phyloP scores from a whole-genome alignment of 2,329 filamentous ascomycete genomes.

The Hypoxylon sp. region DNA sequence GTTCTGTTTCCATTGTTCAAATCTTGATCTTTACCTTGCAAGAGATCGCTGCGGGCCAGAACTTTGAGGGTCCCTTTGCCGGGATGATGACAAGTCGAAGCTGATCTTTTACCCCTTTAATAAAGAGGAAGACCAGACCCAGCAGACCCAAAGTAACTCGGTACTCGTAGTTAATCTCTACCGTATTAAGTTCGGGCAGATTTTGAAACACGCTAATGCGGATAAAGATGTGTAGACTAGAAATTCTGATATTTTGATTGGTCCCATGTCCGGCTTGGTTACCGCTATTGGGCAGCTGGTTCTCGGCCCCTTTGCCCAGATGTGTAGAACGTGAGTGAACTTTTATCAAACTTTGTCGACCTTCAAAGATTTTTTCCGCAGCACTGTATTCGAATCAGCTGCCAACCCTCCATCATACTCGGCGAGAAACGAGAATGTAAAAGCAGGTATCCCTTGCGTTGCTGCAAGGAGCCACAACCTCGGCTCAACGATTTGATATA shows the following conservation, averaged over 20 bases:
- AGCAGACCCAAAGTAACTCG: not conserved
- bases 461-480: conserved; percentile 14
- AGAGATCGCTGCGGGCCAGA: conserved; percentile 27
- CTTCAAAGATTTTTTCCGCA: not conserved
- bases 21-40: conserved; percentile 17
- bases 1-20: conserved; percentile 35
- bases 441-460: conserved; percentile 2
- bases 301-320: conserved; percentile 14
- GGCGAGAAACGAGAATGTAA: not conserved
- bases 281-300: conserved; percentile 28
- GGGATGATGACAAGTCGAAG: conserved; percentile 12
- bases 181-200: conserved; percentile 31
- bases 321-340: not conserved
- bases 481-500: conserved; percentile 2
- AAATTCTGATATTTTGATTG: conserved; percentile 29
- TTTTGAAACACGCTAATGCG: conserved; percentile 43
- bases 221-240: conserved; percentile 5
- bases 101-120: conserved; percentile 45
- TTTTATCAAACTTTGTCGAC: not conserved
- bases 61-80: conserved; percentile 2
- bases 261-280: conserved; percentile 22
- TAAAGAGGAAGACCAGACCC: conserved; percentile 28
- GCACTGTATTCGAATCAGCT: not conserved
- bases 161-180: conserved; percentile 19
- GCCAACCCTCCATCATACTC: not conserved